Evolutionary conservation across 2,329 filamentous ascomycete genomes (phyloP).

Genomic region (Alternaria infectoria): DNA sequence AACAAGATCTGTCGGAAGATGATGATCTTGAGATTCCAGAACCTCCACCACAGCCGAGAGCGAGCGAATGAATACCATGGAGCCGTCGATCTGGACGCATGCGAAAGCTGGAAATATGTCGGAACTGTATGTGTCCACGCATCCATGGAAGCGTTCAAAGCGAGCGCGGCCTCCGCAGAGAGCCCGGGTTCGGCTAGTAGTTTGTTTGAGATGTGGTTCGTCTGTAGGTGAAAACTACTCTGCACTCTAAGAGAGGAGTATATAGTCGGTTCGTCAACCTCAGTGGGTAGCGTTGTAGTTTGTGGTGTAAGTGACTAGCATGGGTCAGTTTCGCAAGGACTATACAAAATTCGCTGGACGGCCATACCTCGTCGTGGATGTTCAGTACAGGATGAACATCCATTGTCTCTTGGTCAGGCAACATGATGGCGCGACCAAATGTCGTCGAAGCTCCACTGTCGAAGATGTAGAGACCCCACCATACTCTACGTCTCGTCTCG

Average conservation of each 20-base stretch:
- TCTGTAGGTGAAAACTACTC: constrained; percentile 32
- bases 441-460: constrained; percentile 36
- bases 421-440: constrained; percentile 32
- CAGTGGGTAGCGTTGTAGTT: constrained; percentile 21
- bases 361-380: constrained; percentile 26
- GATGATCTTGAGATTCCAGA: constrained; percentile 37
- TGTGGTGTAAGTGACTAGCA: constrained; percentile 30
- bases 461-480: constrained; percentile 36
- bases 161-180: constrained; percentile 32
- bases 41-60: constrained; percentile 33
- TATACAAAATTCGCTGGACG: background rate
- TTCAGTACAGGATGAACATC: constrained; percentile 33
- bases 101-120: constrained; percentile 22
- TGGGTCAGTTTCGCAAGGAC: background rate
- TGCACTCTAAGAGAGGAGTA: constrained; percentile 29
- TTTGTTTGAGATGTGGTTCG: constrained; percentile 32
- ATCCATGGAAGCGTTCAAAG: constrained; percentile 24
- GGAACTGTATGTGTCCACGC: constrained; percentile 25
- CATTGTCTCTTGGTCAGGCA: constrained; percentile 34
- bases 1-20: constrained; percentile 33
- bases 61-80: constrained; percentile 31
- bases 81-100: constrained; percentile 9
- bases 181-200: constrained; percentile 32
- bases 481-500: constrained; percentile 30
- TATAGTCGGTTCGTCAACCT: constrained; percentile 24